A percentile compares a stretch with the other conserved stretches of the same genome.
Evolutionary conservation across 768 basidiomycete genomes (phyloP).

Genomic region (Leccinum variicolor): DNA sequence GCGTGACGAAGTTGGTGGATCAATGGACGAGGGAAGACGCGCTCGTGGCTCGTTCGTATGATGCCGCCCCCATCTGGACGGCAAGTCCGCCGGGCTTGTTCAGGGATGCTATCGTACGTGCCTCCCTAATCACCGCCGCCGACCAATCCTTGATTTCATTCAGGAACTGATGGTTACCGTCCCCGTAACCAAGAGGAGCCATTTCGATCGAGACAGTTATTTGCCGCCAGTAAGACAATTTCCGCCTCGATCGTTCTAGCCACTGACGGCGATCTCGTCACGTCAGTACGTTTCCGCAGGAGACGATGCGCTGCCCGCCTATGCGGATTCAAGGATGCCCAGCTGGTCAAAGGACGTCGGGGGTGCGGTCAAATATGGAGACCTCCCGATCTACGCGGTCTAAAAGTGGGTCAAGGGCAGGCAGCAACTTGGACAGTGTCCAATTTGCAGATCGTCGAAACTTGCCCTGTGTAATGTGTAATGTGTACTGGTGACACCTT

Average conservation of each 20-base stretch:
- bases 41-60: slow-evolving; percentile 22
- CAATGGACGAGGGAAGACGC: slow-evolving; percentile 42
- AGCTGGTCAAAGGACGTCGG: slow-evolving; percentile 25
- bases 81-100: slow-evolving; percentile 41
- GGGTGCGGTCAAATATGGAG: slow-evolving; percentile 32
- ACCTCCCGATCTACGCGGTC: slow-evolving; percentile 39
- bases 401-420: background rate
- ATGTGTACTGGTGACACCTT: slow-evolving; percentile 10
- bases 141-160: background rate
- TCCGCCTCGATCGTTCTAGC: background rate
- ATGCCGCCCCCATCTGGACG: slow-evolving; percentile 37
- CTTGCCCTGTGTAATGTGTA: background rate
- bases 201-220: slow-evolving; percentile 41
- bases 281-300: slow-evolving; percentile 39
- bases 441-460: background rate
- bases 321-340: slow-evolving; percentile 23
- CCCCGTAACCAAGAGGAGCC: slow-evolving; percentile 29
- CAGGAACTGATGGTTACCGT: slow-evolving; percentile 40
- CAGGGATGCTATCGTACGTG: slow-evolving; percentile 34
- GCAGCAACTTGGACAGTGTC: slow-evolving; percentile 8
- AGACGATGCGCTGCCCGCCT: slow-evolving; percentile 32
- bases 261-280: background rate
- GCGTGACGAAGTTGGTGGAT: slow-evolving; percentile 35
- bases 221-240: slow-evolving; percentile 39
- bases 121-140: background rate